Conservation (phyloP, 768 basidiomycete species). For the Boletus pseudopeckii region DNA sequence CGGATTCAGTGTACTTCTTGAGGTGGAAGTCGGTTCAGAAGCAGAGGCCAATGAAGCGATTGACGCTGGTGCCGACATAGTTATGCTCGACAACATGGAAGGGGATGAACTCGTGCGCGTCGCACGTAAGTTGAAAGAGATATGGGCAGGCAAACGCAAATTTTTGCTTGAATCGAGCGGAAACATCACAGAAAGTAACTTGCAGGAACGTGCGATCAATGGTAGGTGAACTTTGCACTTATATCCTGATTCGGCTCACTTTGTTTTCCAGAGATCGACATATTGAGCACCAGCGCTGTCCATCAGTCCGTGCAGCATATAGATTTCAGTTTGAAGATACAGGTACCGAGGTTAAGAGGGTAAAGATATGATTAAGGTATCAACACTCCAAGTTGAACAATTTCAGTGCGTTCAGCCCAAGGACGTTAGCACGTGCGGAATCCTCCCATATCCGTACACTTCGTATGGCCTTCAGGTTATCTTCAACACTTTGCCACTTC, state of each 20-base stretch:
- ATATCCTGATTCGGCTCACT: background rate
- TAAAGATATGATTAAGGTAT: slow-evolving; percentile 11
- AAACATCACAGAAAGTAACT: slow-evolving; percentile 86
- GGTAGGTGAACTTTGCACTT: slow-evolving; percentile 44
- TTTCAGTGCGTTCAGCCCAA: slow-evolving; percentile 68
- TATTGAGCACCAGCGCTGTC: slow-evolving; percentile 85
- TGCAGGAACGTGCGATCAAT: slow-evolving; percentile 75
- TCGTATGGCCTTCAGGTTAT: slow-evolving; percentile 79
- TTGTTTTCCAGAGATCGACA: slow-evolving; percentile 77
- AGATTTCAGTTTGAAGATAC: slow-evolving; percentile 96
- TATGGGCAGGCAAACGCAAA: slow-evolving; percentile 76
- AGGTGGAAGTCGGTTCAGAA: slow-evolving; percentile 89
- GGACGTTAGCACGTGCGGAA: slow-evolving; percentile 63
- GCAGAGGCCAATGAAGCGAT: slow-evolving; percentile 97
- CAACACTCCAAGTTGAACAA: slow-evolving; percentile 53
- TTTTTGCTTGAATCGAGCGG: slow-evolving; percentile 94
- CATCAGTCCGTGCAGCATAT: slow-evolving; percentile 93
- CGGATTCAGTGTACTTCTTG: slow-evolving; percentile 87
- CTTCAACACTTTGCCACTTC: slow-evolving; percentile 83
- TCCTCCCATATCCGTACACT: slow-evolving; percentile 30
- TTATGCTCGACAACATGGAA: slow-evolving; percentile 95
- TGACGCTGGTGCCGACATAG: slow-evolving; percentile 87
- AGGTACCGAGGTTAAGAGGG: slow-evolving; percentile 48
- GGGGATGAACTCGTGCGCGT: slow-evolving; percentile 66
- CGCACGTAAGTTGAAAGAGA: slow-evolving; percentile 68